Evolutionary conservation across 108 stramenopile species (phyloP), one percentile per base, ranked within the genome.

Genomic region (Asterionellopsis glacialis): DNA sequence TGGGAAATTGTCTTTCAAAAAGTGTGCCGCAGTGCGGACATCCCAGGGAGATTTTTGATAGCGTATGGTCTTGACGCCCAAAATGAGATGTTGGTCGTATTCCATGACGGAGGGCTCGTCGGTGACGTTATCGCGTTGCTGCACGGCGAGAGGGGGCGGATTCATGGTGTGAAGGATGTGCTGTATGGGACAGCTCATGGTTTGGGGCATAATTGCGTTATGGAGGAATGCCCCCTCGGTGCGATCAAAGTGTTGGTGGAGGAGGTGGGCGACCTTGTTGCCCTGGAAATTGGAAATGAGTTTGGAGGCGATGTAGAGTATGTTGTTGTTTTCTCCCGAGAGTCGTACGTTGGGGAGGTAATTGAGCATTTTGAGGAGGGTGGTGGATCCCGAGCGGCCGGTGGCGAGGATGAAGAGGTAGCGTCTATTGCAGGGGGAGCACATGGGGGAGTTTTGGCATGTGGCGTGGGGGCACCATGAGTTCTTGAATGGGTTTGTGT

Each of bases 21-120:
- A 76, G n/a, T 68, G 12, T 27, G 38, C 60, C 43, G 63, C 64
- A 21, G 64, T 44, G n/a, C 13, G 22, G 9, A 33, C 9, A 27
- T 51, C 43, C 50, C 45, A 41, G 0, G 38, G 21, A 40, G 44
- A 40, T 9, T 19, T 38, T 19, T 55, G 15, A 45, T 68, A 45
- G 26, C 75, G 65, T 41, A 76, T 63, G 26, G 70, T 67, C 43
- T 76, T 76, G 59, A 71, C 60, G 22, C 75, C 75, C 1, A 76
- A 9, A 33, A 76, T 76, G 12, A 28, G 48, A 19, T 42, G 24
- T 16, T 24, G 18, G 13, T 66, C 66, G 22, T 69, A 39, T 21
- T 41, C 50, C 2, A 22, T 59, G 38, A 60, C 16, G 11, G 23
- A 19, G 16, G 27, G 48, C 21, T 19, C 4, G 9, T 58, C 56